Base-by-base conservation (phyloP, 164 flowering plant genomes). In the Cinnamomum micranthum region DNA sequence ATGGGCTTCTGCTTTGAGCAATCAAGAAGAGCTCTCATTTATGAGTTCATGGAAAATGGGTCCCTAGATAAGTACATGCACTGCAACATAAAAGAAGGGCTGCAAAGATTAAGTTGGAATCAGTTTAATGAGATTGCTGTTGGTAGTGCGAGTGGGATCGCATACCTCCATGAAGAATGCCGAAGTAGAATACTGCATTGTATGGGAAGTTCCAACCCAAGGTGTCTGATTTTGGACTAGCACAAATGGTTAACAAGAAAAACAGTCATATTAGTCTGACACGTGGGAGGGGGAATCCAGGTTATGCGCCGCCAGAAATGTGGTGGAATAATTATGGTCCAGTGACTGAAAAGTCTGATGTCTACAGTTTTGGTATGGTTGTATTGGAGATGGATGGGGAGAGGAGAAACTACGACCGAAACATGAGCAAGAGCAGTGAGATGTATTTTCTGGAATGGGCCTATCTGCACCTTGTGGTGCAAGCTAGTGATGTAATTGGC, bases 141-240 rank as follows among this genome's bases (percentile, higher is more conserved):
- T 23, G 72, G 72, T 9, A 77, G 35, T 0, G 79, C 79, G 1
- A 67, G 67, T 13, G 79, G 75, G 14, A 66, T 73, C 28, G 20
- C 31, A 3, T 73, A 65, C 17, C 23, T 65, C 0, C 75, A 73
- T 27, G 75, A 73, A 13, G 69, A 64, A 47, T 73, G 75, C 33
- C 2, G n/a, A 23, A 64, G 20, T 27, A 12, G 51, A 27, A 73
- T 73, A 4, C 15, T 73, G 25, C 75, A 74, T 47, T 74, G 76
- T 50, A 74, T 47, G 19, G 2, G 23, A 50, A 24, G 0, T 55
- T 50, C 47, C 14, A 19, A 41, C 64, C 76, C 3, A 74, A 74
- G 65, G 58, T 66, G 24, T 50, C 76, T 0, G 76, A 74, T 50
- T 74, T 74, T 25, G 76, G 76, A n/a, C 52, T 74, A n/a, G 76